phyloP scores from a whole-genome alignment of 495 filamentous ascomycete genomes.

The Hypoxylon intermedium region DNA sequence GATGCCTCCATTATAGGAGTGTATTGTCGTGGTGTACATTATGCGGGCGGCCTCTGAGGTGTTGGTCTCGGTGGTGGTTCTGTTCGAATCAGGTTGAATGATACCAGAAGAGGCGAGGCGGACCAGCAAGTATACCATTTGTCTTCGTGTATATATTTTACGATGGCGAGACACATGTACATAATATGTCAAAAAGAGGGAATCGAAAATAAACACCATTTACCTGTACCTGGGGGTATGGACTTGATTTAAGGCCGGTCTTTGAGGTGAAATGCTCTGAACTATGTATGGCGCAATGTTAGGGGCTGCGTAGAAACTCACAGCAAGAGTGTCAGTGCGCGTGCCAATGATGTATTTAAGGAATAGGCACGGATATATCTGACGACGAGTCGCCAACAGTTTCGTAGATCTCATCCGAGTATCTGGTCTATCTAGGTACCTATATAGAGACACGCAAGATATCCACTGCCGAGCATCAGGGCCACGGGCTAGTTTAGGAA shows the following conservation, averaged over 20 bases:
- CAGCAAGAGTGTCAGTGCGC: too few relatives aligned
- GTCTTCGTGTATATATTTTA: conserved; percentile 22
- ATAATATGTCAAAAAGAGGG: conserved; percentile 5
- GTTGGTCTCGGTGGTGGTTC: conserved; percentile 2
- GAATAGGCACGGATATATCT: too few relatives aligned
- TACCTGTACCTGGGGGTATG: not conserved
- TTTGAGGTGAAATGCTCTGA: too few relatives aligned
- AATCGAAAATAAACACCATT: conserved; percentile 2
- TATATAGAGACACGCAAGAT: too few relatives aligned
- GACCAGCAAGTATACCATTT: conserved; percentile 6
- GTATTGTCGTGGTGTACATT: not conserved
- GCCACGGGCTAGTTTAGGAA: not conserved
- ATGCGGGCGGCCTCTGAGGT: not conserved
- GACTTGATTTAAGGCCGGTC: too few relatives aligned
- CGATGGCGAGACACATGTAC: conserved; percentile 10
- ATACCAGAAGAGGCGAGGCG: conserved; percentile 3
- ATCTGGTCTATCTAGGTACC: too few relatives aligned
- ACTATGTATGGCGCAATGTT: too few relatives aligned
- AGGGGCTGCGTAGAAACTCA: too few relatives aligned
- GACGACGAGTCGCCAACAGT: too few relatives aligned
- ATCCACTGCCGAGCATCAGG: too few relatives aligned
- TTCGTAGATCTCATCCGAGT: too few relatives aligned
- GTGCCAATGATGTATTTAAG: too few relatives aligned
- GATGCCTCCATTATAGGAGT: not conserved
- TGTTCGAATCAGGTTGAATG: conserved; percentile 1